Evolutionary conservation across 2,329 filamentous ascomycete genomes (phyloP), one percentile per base, ranked within the genome.

Genomic region (Myriosclerotinia curreyana): DNA sequence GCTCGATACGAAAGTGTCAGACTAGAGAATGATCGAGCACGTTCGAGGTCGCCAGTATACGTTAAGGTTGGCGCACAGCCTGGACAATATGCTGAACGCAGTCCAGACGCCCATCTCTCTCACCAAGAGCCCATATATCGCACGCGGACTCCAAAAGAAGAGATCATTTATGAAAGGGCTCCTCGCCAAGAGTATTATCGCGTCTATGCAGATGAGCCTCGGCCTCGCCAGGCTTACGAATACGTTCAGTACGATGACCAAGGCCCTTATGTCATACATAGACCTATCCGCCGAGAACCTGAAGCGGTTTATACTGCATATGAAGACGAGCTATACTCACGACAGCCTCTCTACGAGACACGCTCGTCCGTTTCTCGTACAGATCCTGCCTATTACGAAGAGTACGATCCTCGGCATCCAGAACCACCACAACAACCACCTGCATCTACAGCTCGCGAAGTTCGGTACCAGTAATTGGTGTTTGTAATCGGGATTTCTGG

Each of bases 221-320:
- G 66, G 34, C 66, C 68, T n/a, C 73, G 74, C 49, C 66, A 70
- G 5, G 68, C 77, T 55, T 71, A 76, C 5, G 81, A 83, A 69
- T 73, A 81, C 14, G 75, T 83, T 42, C 77, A 79, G 48, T 77
- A 81, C 9, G 78, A 80, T 68, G 74, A 77, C 2, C 72, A 77
- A 25, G 80, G 80, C 14, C 76, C 80, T 56, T 83, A 82, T 66
- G 78, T 79, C 65, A 76, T 82, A 61, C 76, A 77, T 48, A 76
- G 79, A 36, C 79, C 79, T 5, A 67, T 79, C 31, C 71, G 71
- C 49, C 71, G 73, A 38, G 75, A 75, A 34, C 68, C 72, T 51
- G 75, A 76, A 55, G 67, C 71, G 1, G 54, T 73, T n/a, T 74
- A 75, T 51, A 65, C 70, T 12, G 54, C 66, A 17, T 73, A 74